Percentiles rank a stretch among this genome's conserved stretches.
phyloP scores from a whole-genome alignment of 352 stramenopile species.

The Pythium biforme region DNA sequence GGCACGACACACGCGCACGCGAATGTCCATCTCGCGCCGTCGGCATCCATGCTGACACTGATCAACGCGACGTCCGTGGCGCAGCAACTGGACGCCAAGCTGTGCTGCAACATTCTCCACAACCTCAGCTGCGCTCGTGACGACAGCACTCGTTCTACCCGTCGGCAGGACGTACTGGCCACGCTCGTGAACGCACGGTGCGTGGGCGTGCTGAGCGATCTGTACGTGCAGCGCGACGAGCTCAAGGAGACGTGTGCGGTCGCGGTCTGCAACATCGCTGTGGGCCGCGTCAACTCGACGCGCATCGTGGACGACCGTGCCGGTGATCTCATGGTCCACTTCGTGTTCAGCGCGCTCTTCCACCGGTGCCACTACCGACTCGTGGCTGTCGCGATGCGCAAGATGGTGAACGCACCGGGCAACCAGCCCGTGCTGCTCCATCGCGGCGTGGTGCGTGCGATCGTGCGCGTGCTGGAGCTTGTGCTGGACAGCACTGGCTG shows the following conservation, averaged over 20 bases:
- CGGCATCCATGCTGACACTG: constrained; percentile 5
- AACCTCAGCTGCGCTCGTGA: constrained; percentile 58
- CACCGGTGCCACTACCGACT: constrained; percentile 37
- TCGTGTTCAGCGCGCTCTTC: constrained; percentile 46
- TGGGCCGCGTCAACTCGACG: constrained; percentile 69
- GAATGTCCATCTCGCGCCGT: constrained; percentile 1
- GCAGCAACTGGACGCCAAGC: constrained; percentile 31
- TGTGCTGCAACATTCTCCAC: constrained; percentile 70
- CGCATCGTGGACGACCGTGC: constrained; percentile 51
- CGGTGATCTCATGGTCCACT: constrained; percentile 52
- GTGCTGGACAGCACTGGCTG: constrained; percentile 3
- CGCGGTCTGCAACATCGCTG: constrained; percentile 59
- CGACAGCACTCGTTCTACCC: not conserved
- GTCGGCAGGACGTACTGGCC: constrained; percentile 31
- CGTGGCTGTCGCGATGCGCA: constrained; percentile 51
- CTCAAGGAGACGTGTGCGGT: constrained; percentile 59
- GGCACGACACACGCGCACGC: not conserved
- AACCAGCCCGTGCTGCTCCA: constrained; percentile 55
- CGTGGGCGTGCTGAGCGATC: constrained; percentile 44
- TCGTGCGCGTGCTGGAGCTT: constrained; percentile 49
- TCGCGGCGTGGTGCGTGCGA: constrained; percentile 37
- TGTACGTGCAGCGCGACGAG: constrained; percentile 45
- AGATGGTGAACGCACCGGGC: constrained; percentile 58
- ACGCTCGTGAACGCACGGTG: constrained; percentile 47
- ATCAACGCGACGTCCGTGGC: not conserved